A percentile compares a stretch with the other conserved stretches of the same genome.
Evolutionary conservation across 2,329 filamentous ascomycete species (phyloP).

Genomic region (Hymenoscyphus albidus): DNA sequence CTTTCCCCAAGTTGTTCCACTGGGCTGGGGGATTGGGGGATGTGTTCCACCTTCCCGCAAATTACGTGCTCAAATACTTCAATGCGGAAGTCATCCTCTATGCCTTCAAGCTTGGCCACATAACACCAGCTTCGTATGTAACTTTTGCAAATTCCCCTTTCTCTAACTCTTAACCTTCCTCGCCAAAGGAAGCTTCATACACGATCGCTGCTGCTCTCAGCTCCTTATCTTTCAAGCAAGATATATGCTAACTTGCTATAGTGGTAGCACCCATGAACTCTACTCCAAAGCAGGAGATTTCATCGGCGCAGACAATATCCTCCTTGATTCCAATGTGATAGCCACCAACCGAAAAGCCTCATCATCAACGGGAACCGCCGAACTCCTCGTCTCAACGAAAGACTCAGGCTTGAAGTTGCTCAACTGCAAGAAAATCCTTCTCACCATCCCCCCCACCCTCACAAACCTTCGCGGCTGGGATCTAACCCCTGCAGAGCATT

Average conservation of each 20-base stretch:
- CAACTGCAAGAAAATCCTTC: conserved; percentile 36
- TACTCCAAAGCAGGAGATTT: conserved; percentile 4
- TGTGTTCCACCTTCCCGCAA: conserved; percentile 5
- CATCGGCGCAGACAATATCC: conserved; percentile 7
- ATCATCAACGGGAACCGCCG: not conserved
- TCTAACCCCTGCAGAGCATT: conserved; percentile 22
- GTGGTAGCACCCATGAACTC: conserved; percentile 2
- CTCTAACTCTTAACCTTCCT: no score
- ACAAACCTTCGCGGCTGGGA: conserved; percentile 36
- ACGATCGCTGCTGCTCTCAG: no score
- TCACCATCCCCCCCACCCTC: conserved; percentile 42
- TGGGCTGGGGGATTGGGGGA: conserved; percentile 1
- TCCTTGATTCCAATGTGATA: conserved; percentile 7
- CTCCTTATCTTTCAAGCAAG: no score
- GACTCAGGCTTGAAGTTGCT: conserved; percentile 5
- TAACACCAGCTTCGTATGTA: not conserved
- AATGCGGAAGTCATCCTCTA: not conserved
- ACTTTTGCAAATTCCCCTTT: no score
- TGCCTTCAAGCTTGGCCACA: not conserved
- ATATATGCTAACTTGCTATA: no score
- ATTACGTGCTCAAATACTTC: conserved; percentile 5
- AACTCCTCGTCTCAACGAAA: conserved; percentile 6
- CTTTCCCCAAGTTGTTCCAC: not conserved
- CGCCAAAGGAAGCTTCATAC: no score
- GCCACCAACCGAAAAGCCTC: conserved; percentile 1